Evolutionary conservation across 352 stramenopile genomes (phyloP).

Genomic region (Plasmopara halstedii): DNA sequence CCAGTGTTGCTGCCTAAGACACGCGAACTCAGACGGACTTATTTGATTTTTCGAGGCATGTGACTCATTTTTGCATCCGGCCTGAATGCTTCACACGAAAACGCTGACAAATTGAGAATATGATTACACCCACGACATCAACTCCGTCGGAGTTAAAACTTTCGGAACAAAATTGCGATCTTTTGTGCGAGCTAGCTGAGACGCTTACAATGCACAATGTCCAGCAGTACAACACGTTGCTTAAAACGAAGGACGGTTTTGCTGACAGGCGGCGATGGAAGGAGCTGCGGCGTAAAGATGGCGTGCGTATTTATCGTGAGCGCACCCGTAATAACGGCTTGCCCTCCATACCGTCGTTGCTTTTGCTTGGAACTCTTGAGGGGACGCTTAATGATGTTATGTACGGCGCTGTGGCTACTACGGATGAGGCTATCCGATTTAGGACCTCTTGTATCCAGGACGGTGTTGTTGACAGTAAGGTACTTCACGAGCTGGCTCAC

Average conservation of each 20-base stretch:
- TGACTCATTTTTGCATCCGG: slow-evolving; percentile 19
- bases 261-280: slow-evolving; percentile 30
- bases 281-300: slow-evolving; percentile 28
- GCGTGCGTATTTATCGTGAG: slow-evolving; percentile 32
- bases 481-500: slow-evolving; percentile 38
- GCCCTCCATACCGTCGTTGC: slow-evolving; percentile 32
- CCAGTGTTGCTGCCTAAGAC: slow-evolving; percentile 1
- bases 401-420: slow-evolving; percentile 38
- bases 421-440: slow-evolving; percentile 39
- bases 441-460: slow-evolving; percentile 45
- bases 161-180: slow-evolving; percentile 22
- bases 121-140: slow-evolving; percentile 21
- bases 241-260: slow-evolving; percentile 34
- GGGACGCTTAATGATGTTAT: slow-evolving; percentile 58
- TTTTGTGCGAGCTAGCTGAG: slow-evolving; percentile 28
- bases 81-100: background rate
- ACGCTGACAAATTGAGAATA: slow-evolving; percentile 3
- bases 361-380: slow-evolving; percentile 44
- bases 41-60: background rate
- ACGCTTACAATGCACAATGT: slow-evolving; percentile 37
- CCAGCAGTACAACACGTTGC: slow-evolving; percentile 36
- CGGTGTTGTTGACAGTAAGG: slow-evolving; percentile 39
- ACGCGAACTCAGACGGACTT: background rate
- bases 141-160: slow-evolving; percentile 17
- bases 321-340: slow-evolving; percentile 14